phyloP scores from a whole-genome alignment of 2,329 filamentous ascomycete genomes.

The Periconia sp. region DNA sequence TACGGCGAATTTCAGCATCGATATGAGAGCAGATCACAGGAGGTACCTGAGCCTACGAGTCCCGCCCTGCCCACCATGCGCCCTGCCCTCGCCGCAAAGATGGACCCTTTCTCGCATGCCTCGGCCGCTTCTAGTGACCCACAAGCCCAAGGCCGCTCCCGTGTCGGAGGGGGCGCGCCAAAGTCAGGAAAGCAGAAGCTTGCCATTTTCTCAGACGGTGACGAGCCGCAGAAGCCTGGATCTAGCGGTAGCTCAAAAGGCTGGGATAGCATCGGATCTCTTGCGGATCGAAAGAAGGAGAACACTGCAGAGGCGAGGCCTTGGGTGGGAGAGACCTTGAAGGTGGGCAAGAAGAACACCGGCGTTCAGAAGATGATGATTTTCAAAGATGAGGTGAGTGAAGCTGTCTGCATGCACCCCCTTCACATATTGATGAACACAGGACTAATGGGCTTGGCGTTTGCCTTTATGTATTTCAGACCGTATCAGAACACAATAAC shows the following conservation, averaged over 20 bases:
- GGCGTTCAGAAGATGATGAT: slow-evolving; percentile 82
- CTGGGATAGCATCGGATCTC: slow-evolving; percentile 90
- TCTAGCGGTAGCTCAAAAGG: slow-evolving; percentile 69
- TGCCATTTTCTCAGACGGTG: slow-evolving; percentile 85
- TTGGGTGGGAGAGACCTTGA: slow-evolving; percentile 90
- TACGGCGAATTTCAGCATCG: slow-evolving; percentile 90
- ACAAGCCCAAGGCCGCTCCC: slow-evolving; percentile 62
- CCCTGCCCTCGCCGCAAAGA: slow-evolving; percentile 82
- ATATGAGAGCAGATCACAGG: slow-evolving; percentile 69
- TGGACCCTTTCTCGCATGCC: slow-evolving; percentile 72
- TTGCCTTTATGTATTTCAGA: slow-evolving; percentile 59
- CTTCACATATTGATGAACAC: slow-evolving; percentile 44
- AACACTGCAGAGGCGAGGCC: slow-evolving; percentile 85
- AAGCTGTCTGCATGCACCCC: slow-evolving; percentile 41
- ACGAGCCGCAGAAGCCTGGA: slow-evolving; percentile 60
- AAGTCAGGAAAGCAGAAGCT: slow-evolving; percentile 81
- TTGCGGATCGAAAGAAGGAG: slow-evolving; percentile 91
- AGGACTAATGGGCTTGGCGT: slow-evolving; percentile 85
- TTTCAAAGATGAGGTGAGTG: slow-evolving; percentile 94
- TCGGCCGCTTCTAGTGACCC: slow-evolving; percentile 65
- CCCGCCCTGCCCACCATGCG: slow-evolving; percentile 85
- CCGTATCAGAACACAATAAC: slow-evolving; percentile 45
- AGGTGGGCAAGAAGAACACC: slow-evolving; percentile 82
- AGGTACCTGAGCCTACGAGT: slow-evolving; percentile 72
- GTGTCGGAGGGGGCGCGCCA: slow-evolving; percentile 55